A percentile compares a stretch with the other conserved stretches of the same genome.
These are phyloP conservation scores for Arachis monticola DNA, from an alignment of 331 rosid genomes.

Conservation along the genomic window DNA sequence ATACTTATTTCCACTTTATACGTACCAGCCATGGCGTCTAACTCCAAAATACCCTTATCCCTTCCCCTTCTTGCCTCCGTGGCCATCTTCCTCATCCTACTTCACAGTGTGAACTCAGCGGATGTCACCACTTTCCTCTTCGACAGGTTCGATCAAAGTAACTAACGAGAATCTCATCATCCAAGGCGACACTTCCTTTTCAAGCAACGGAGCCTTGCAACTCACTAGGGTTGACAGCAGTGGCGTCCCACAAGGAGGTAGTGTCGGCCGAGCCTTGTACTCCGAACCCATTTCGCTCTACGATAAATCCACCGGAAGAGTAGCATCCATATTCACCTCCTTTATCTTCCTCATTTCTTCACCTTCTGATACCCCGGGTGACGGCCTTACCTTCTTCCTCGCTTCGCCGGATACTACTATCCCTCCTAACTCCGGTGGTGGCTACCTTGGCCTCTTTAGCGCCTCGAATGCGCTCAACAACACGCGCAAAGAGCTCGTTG, in stretches of 20 bases:
- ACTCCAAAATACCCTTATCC: neutral
- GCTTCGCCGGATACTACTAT: neutral
- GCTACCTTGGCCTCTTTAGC: neutral
- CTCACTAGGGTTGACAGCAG: neutral
- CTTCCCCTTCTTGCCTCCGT: neutral
- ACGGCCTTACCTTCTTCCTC: constrained; percentile 8
- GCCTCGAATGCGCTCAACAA: neutral
- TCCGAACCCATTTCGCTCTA: neutral
- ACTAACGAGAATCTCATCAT: neutral
- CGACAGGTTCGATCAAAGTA: neutral
- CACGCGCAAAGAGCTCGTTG: neutral
- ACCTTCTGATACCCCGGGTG: neutral
- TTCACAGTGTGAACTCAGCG: neutral
- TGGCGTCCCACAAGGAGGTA: neutral
- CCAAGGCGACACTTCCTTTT: neutral
- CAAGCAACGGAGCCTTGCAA: neutral
- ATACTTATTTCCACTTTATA: neutral
- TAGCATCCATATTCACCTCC: neutral
- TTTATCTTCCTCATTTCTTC: neutral
- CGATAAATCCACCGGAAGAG: neutral
- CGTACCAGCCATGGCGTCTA: neutral
- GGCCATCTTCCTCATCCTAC: neutral
- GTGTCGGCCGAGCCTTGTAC: neutral
- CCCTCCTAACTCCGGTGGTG: neutral
- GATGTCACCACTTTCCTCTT: neutral